Evolutionary conservation across 2,329 filamentous ascomycete species (phyloP).

Genomic region (Colletotrichum magnum): DNA sequence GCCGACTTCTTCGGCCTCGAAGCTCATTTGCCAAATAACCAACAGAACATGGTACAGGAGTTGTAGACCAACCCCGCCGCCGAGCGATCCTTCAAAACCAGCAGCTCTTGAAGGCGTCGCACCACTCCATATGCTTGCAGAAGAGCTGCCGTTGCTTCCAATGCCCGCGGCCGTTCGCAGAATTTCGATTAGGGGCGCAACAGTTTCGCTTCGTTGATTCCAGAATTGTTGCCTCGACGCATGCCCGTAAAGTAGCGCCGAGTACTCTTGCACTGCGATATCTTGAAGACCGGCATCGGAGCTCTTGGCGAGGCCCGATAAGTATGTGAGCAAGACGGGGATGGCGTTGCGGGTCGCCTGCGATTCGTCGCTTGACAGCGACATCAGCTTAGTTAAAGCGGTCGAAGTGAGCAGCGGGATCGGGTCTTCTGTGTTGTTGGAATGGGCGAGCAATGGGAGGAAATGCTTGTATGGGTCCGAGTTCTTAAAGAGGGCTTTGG

Average conservation of each 20-base stretch:
- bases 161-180: constrained; percentile 83
- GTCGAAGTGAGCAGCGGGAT: constrained; percentile 92
- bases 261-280: constrained; percentile 94
- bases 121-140: constrained; percentile 74
- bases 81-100: constrained; percentile 73
- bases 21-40: constrained; percentile 96
- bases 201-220: constrained; percentile 88
- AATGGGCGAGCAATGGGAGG: constrained; percentile 85
- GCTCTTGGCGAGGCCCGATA: constrained; percentile 86
- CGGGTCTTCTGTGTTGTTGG: constrained; percentile 80
- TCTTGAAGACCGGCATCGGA: constrained; percentile 93
- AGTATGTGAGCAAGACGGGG: constrained; percentile 86
- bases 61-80: constrained; percentile 91
- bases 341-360: constrained; percentile 81
- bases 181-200: constrained; percentile 86
- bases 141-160: constrained; percentile 74
- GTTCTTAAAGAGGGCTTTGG: constrained; percentile 81
- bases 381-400: constrained; percentile 85
- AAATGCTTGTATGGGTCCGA: constrained; percentile 86
- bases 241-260: constrained; percentile 82
- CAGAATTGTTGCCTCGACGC: constrained; percentile 88
- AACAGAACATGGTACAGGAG: constrained; percentile 94
- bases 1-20: constrained; percentile 82
- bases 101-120: constrained; percentile 67
- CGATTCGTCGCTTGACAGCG: constrained; percentile 73